Evolutionary conservation across 805 yeast genomes (phyloP), one percentile per base, ranked within the genome.

Genomic region (Cyberlindnera maritima): DNA sequence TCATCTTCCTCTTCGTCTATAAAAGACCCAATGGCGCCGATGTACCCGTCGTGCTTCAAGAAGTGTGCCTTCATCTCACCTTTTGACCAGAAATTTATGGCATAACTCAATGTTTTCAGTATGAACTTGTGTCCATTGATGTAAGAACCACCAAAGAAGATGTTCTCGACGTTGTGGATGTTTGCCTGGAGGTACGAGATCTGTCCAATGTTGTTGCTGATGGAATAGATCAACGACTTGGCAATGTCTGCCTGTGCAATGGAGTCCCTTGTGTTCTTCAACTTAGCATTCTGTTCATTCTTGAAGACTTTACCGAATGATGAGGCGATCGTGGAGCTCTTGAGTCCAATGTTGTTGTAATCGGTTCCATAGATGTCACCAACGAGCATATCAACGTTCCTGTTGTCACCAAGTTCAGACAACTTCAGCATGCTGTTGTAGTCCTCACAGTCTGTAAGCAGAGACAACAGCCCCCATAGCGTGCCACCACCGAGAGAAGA

Each of bases 401-500:
- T 81, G 64, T 94, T 94, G 63, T 92, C 87, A 15, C 99, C 99
- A 14, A 74, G 67, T 21, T 80, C 83, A 0, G 98, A 97, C 86
- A 89, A 83, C 54, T 81, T 84, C 50, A 92, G 74, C 97, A 92
- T 92, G 60, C 89, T 96, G 61, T 91, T 97, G 62, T 89, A 94
- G 40, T 87, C 86, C 43, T 80, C 74, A 1, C 96, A 95, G 35
- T 87, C 86, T 0, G 99, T 94, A 25, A 94, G 72, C 41, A 94
- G 70, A 2, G 97, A 87, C 23, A 94, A 68, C 38, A 94, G 70
- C 0, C 99, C 99, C 99, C 99, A 94, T 19, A 94, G 73, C 0
- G 99, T 94, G 1, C 99, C 99, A 2, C 99, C 99, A 26, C 99
- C 99, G 14, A 94, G 69, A 0, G 98, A 89, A 0, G 96, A 88